Evolutionary conservation across 208 protist genomes (phyloP), one percentile per base, ranked within the genome.

Genomic region (Blechomonas ayalai): DNA sequence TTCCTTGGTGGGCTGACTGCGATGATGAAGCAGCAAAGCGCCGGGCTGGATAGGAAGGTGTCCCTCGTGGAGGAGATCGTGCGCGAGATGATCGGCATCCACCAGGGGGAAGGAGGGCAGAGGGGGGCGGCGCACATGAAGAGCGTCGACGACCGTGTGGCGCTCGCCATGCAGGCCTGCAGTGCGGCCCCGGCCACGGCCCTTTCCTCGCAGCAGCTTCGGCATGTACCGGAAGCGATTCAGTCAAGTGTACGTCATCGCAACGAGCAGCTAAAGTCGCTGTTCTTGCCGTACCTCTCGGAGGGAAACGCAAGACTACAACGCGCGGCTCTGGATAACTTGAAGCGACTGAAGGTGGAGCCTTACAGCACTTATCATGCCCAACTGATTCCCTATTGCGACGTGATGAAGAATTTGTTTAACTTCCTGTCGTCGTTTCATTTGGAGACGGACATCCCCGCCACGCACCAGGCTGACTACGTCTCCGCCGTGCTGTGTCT

Each of bases 381-480:
- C 0, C 62, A 87, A 39, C 52, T 94, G 18, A 40, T 53, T 18
- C 86, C 86, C n/a, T 94, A 75, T 51, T 78, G 68, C 51, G 86
- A 88, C 50, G 69, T 47, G 12, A 76, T 78, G 59, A 79, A 86
- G 44, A 56, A 56, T n/a, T 64, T 90, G 18, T 94, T 94, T 49
- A 33, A 53, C 18, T 94, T 94, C 49, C 56, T 94, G 16, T 60
- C 61, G 29, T 73, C 78, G 6, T 94, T 94, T 39, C 63, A 89
- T 37, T 38, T 94, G 7, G 70, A 83, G 43, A 81, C 35, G 31
- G 86, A 90, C 45, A 56, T 89, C 13, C 34, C 56, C n/a, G 41
- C 36, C 37, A 58, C 76, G 41, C 66, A 84, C 41, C 65, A 51
- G 9, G 67, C 64, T 4, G 65, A 74, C 33, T 94, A 88, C 62